A percentile compares a stretch with the other conserved stretches of the same genome.
Evolutionary conservation across 2,329 filamentous ascomycete species (phyloP).

Genomic region (Aspergillus puulaauensis): DNA sequence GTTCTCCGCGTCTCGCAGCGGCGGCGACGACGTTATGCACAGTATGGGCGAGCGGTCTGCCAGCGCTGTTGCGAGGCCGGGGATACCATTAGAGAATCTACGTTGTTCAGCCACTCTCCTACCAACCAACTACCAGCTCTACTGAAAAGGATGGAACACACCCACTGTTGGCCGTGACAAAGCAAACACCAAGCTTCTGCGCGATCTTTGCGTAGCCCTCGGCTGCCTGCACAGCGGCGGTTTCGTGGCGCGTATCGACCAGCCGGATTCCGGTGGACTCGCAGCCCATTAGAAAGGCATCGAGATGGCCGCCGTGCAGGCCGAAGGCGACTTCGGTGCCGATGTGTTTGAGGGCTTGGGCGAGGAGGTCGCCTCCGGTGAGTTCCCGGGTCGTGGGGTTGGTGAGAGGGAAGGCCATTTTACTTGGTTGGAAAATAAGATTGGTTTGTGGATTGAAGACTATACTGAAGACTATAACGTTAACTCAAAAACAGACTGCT

Average conservation of each 20-base stretch:
- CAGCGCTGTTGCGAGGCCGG: conserved; percentile 47
- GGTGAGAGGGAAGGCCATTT: conserved; percentile 19
- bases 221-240: conserved; percentile 49
- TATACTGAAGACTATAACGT: background rate
- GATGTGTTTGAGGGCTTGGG: conserved; percentile 44
- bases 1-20: conserved; percentile 46
- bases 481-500: background rate
- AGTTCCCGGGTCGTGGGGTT: conserved; percentile 40
- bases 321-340: conserved; percentile 48
- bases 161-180: conserved; percentile 52
- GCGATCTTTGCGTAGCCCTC: conserved; percentile 48
- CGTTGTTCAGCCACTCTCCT: background rate
- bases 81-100: conserved; percentile 48
- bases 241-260: conserved; percentile 50
- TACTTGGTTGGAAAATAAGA: background rate
- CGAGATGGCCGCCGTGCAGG: conserved; percentile 49
- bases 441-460: background rate
- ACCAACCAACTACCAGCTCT: background rate
- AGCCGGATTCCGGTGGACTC: conserved; percentile 41
- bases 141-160: conserved; percentile 19
- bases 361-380: conserved; percentile 47
- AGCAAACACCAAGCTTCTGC: conserved; percentile 47
- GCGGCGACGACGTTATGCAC: conserved; percentile 46
- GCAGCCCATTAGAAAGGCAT: conserved; percentile 50
- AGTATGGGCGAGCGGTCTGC: conserved; percentile 48